Conservation (phyloP, 2,329 filamentous ascomycete species). For the Pyricularia sp. region DNA sequence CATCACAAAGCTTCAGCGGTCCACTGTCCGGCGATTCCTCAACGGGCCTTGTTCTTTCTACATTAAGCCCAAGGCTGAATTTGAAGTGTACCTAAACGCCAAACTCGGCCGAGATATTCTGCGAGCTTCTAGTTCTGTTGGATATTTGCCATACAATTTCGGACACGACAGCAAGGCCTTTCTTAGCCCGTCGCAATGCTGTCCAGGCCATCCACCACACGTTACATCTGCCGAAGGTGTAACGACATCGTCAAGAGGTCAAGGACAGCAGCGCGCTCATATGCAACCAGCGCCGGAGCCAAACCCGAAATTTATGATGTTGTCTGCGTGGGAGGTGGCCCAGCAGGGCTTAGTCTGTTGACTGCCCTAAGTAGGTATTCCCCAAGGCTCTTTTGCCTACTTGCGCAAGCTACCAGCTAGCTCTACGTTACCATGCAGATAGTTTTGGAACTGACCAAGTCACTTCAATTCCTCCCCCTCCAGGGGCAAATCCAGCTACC, state of each 20-base stretch:
- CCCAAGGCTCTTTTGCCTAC: neutral
- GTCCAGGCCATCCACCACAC: neutral
- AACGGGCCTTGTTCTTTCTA: neutral
- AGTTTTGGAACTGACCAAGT: neutral
- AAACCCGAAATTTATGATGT: slow-evolving; percentile 76
- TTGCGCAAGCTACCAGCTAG: neutral
- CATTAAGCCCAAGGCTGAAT: neutral
- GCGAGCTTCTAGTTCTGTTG: neutral
- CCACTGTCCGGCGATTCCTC: neutral
- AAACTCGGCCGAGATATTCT: neutral
- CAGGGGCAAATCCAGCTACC: slow-evolving; percentile 64
- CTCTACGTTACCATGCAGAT: neutral
- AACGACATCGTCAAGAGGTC: neutral
- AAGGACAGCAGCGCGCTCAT: slow-evolving; percentile 11
- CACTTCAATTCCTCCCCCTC: neutral
- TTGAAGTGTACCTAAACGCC: neutral
- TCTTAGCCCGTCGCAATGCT: neutral
- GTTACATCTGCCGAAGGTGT: slow-evolving; percentile 3
- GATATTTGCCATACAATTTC: neutral
- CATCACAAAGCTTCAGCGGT: neutral
- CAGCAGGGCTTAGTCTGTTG: slow-evolving; percentile 73
- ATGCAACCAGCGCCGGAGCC: slow-evolving; percentile 23
- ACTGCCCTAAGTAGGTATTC: slow-evolving; percentile 54
- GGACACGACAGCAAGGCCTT: neutral
- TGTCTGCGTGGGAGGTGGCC: slow-evolving; percentile 80